Conservation (phyloP, 257 asterid species). For the Solanum medicagineum region DNA sequence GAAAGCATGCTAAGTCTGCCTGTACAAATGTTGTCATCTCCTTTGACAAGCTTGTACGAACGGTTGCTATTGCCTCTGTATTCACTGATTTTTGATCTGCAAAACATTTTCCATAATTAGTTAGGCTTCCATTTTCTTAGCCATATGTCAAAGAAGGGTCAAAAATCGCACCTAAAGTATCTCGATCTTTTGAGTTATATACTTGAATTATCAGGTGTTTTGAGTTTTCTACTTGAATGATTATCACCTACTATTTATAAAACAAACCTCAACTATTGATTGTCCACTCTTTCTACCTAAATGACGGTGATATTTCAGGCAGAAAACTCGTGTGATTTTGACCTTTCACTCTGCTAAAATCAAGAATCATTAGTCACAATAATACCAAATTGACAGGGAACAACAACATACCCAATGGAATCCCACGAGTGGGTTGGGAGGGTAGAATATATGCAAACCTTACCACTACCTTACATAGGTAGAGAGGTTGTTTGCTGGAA, state of each 20-base stretch:
- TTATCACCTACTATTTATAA: no score
- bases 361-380: not conserved
- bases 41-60: not conserved
- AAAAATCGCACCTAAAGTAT: not conserved
- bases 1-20: conserved; percentile 21
- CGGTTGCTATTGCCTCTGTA: not conserved
- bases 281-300: no score
- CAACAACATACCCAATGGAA: no score
- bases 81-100: not conserved
- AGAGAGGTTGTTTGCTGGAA: no score
- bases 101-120: not conserved
- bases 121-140: not conserved
- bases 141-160: not conserved
- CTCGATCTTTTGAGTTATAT: not conserved
- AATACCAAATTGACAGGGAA: not conserved
- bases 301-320: not conserved
- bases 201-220: not conserved
- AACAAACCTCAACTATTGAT: no score
- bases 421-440: no score
- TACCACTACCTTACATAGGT: no score
- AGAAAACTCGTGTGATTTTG: not conserved
- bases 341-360: not conserved
- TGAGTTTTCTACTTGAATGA: not conserved
- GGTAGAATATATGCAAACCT: no score
- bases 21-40: conserved; percentile 12